phyloP scores from a whole-genome alignment of 2,329 filamentous ascomycete genomes.

The Coniochaeta hoffmannii region DNA sequence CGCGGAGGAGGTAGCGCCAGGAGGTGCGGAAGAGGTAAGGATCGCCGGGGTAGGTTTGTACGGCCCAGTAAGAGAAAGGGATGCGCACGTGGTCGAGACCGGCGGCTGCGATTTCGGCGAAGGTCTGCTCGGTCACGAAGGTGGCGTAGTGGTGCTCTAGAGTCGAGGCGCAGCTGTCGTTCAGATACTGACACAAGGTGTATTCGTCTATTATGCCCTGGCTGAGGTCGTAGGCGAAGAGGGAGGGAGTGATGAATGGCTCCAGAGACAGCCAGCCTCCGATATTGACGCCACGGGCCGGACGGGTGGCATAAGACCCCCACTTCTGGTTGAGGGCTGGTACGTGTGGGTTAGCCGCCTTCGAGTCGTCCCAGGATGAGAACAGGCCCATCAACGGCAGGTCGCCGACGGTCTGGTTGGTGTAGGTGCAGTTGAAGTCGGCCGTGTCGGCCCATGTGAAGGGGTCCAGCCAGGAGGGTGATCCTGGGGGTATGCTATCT shows the following conservation, averaged over 20 bases:
- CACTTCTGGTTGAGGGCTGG: constrained; percentile 70
- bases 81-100: constrained; percentile 97
- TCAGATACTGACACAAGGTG: constrained; percentile 67
- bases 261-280: constrained; percentile 93
- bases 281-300: constrained; percentile 84
- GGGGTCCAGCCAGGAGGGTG: constrained; percentile 78
- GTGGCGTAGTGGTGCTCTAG: constrained; percentile 89
- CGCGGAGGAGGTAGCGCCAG: constrained; percentile 89
- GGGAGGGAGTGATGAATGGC: constrained; percentile 89
- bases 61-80: constrained; percentile 91
- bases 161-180: constrained; percentile 53
- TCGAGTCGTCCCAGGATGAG: constrained; percentile 77
- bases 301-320: constrained; percentile 66
- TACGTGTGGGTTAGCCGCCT: constrained; percentile 69
- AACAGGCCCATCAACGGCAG: constrained; percentile 89
- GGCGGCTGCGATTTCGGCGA: constrained; percentile 75
- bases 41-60: constrained; percentile 76
- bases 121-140: constrained; percentile 80
- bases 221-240: constrained; percentile 63
- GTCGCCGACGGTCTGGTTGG: constrained; percentile 72
- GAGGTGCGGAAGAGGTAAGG: constrained; percentile 81
- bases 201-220: constrained; percentile 80
- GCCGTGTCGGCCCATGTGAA: constrained; percentile 85
- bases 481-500: constrained; percentile 49
- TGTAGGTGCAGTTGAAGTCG: constrained; percentile 94